Base-by-base conservation (phyloP, 805 yeast genomes). In the Schwanniomyces sp. region DNA sequence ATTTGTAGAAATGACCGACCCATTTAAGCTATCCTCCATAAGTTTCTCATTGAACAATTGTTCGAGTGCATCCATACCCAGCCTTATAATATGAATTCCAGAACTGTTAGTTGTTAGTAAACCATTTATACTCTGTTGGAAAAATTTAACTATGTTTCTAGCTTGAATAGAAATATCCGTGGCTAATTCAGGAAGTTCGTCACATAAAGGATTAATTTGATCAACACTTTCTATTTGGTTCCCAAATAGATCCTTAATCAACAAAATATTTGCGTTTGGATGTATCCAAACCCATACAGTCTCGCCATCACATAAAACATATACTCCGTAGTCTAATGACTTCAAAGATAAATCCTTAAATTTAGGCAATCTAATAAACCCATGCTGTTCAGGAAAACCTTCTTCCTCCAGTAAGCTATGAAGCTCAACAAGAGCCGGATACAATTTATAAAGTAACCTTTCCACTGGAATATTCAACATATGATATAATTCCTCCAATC, bases 161-260 rank as follows among this genome's bases (percentile, higher is more conserved):
- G 88, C 85, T 61, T 88, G 90, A 32, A 57, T 57, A 9, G 90
- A 87, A 39, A 91, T 80, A 27, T 75, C 82, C 0, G 94, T 86
- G 3, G 82, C 85, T 12, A 88, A 64, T 14, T 69, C 79, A 0
- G 97, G 97, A 34, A 94, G 67, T 50, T 80, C 81, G 53, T 82
- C 80, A 34, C 75, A 51, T 28, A 66, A 59, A 2, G 86, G 74
- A 46, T 78, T 76, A 8, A 86, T 63, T 14, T 78, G 68, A 3
- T 71, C 68, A 12, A 80, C 57, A 1, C 74, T 56, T 6, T 77
- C 75, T 24, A 80, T 74, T 8, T 66, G 54, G 2, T 63, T 70
- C 0, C 92, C 96, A 58, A 92, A 84, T 47, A 94, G 66, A 63
- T 91, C 97, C 52, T 79, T 74, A 30, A 91, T 57, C 21, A 94